Evolutionary conservation across 2,329 filamentous ascomycete species (phyloP), one percentile per base, ranked within the genome.

Genomic region (Seiridium unicorne): DNA sequence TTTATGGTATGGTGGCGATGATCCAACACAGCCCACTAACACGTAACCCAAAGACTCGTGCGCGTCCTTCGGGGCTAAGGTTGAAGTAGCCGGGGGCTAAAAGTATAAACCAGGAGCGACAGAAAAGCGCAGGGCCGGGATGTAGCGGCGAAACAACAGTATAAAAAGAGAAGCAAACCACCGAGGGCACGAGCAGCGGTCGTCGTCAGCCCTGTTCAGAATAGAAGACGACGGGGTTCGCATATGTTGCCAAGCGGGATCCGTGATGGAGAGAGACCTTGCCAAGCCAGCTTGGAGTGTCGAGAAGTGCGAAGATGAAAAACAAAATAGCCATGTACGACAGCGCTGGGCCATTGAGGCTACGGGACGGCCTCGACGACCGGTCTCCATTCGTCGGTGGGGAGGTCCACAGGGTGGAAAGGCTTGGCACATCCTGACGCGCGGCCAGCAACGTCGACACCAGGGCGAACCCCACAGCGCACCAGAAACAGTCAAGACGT

Each of bases 41-140:
- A 46, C 54, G 54, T 57, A 57, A 56, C n/a, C 13, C 11, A 13
- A 35, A 68, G 61, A 68, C 61, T 66, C 58, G 59, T 68, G 63
- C 65, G 65, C 48, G 65, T 64, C 65, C 63, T 42, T 60, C 61
- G 61, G 57, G 64, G 62, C 60, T 62, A 64, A 62, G 61, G 59
- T 55, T 59, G 60, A 56, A 51, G 57, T 61, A 60, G 61, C 7
- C 32, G 32, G 13, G 42, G 60, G 57, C 51, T 55, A 61, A 60
- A 55, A 61, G 56, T 54, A 47, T 49, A 46, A 60, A 49, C 55
- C 53, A 42, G 48, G 35, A 48, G 26, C 40, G 42, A 42, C 36
- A 49, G 51, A 32, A 44, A 32, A 11, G 49, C 18, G 35, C 49
- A 26, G 38, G 38, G 44, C 44, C 31, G n/a, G 55, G 55, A 38